Conservation (phyloP, 2,329 filamentous ascomycete species). For the Raffaelea ambrosiae region DNA sequence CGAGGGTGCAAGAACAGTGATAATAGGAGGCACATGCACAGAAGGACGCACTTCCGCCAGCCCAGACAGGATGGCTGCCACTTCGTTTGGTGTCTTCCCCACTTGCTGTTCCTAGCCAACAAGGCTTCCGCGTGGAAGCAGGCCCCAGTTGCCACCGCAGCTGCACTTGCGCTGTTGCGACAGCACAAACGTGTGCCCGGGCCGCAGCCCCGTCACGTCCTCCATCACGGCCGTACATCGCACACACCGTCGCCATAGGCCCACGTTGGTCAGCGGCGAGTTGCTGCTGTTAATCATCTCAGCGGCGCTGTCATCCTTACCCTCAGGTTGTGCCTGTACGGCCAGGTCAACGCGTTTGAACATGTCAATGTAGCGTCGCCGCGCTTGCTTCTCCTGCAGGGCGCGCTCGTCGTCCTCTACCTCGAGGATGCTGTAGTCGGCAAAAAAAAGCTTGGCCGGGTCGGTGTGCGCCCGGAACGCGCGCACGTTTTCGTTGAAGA, state of each 20-base stretch:
- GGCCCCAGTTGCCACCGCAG: constrained; percentile 45
- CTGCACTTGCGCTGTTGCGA: constrained; percentile 46
- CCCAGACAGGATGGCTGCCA: no score
- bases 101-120: constrained; percentile 5
- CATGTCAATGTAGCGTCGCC: constrained; percentile 37
- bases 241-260: constrained; percentile 39
- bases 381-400: constrained; percentile 27
- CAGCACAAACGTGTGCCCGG: constrained; percentile 45
- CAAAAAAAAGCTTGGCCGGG: constrained; percentile 61
- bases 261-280: neutral
- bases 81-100: no score
- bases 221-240: constrained; percentile 60
- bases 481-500: constrained; percentile 52
- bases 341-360: constrained; percentile 51
- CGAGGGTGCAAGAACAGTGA: no score
- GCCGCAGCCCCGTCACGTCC: constrained; percentile 38
- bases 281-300: constrained; percentile 6
- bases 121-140: constrained; percentile 23
- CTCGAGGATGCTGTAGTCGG: constrained; percentile 62
- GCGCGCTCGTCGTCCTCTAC: constrained; percentile 49
- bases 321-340: neutral
- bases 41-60: no score
- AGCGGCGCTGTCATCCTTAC: neutral
- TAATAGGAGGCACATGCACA: no score
- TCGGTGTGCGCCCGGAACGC: constrained; percentile 53